phyloP scores from a whole-genome alignment of 257 asterid species.

The Coffea eugenioides region DNA sequence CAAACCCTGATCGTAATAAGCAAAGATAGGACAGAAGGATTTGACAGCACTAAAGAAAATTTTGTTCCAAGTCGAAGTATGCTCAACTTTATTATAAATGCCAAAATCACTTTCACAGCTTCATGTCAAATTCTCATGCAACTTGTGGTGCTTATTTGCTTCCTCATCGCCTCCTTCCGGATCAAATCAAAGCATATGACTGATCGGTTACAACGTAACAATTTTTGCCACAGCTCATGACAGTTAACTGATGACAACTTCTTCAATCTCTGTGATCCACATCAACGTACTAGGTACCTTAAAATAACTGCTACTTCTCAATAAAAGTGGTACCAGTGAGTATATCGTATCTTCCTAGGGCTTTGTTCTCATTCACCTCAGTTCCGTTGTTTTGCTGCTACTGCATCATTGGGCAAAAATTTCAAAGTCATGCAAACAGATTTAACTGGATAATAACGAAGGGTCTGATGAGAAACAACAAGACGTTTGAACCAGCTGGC shows the following conservation, averaged over 20 bases:
- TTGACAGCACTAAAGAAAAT: slow-evolving; percentile 16
- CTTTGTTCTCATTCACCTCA: background rate
- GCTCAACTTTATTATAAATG: background rate
- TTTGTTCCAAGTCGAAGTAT: background rate
- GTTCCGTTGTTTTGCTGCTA: no score
- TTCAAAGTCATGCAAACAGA: no score
- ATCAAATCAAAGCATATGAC: background rate
- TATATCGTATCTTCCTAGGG: background rate
- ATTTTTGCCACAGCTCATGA: background rate
- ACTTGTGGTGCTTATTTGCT: background rate
- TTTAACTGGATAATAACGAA: no score
- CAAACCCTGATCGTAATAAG: background rate
- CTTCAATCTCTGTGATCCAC: background rate
- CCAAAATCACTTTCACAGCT: slow-evolving; percentile 7
- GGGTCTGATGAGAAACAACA: no score
- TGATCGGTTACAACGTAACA: background rate
- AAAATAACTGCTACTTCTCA: background rate
- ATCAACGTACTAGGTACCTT: slow-evolving; percentile 4
- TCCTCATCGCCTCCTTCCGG: background rate
- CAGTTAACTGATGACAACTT: background rate
- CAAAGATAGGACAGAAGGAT: background rate
- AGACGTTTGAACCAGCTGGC: no score
- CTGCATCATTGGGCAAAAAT: no score
- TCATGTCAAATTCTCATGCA: slow-evolving; percentile 1
- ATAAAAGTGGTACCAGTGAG: background rate